Evolutionary conservation across 176 grass and related monocot species (phyloP), one percentile per base, ranked within the genome.

Genomic region (Phoenix dactylifera): DNA sequence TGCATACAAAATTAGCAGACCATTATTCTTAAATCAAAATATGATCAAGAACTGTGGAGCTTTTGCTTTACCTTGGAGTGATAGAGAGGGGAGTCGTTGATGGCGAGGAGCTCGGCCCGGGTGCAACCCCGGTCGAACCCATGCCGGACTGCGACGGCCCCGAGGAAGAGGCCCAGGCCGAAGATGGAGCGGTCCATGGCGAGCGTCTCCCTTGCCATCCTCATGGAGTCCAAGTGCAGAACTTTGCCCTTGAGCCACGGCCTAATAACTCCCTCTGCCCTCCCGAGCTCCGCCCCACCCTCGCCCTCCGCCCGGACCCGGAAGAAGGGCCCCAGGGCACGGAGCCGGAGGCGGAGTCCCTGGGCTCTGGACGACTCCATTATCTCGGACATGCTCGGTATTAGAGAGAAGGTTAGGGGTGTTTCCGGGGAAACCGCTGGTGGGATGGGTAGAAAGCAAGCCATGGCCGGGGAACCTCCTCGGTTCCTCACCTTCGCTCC

Each of bases 61-160:
- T 10, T 16, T 18, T 4, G 22, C 3, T 28, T 32, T 78, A 97
- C 93, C 84, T 91, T 97, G 16, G 56, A 15, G 26, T 97, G 93
- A 69, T 88, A 91, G 58, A 85, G 66, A 51, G 76, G 76, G n/a
- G 81, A 84, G 54, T 97, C 87, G 48, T 97, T 83, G 57, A 91
- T 97, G 51, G 93, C 93, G 26, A 97, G 92, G 49, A 97, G 78
- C 62, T 91, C 81, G 52, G 92, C 84, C 32, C 84, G 74, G 57
- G 15, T 24, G 79, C 92, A 97, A 0, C 92, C 92, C 65, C 60
- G 54, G 68, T 91, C 93, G 74, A 83, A 97, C 48, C 87, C 87
- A 39, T 91, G 93, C 10, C 92, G 74, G 51, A 90, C 74, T 32
- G 84, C 83, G 64, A 82, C 83, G 23, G 87, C 92, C 7, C 87